Evolutionary conservation across 2,329 filamentous ascomycete genomes (phyloP), one percentile per base, ranked within the genome.

Genomic region (Fusarium sp.): DNA sequence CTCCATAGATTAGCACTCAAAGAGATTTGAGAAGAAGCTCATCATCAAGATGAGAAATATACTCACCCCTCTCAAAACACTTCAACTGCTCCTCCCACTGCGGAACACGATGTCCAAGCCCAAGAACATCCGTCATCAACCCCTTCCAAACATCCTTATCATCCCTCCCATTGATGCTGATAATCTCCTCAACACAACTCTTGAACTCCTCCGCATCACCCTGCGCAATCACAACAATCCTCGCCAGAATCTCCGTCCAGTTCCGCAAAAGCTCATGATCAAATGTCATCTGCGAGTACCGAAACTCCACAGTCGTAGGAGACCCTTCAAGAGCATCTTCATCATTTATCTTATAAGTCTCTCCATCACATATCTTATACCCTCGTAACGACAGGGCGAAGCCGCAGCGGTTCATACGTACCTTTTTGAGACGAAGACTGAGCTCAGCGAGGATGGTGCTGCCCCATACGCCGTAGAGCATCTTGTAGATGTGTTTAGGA

Each of bases 241-340:
- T 56, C 5, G 64, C 51, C 3, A 71, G 55, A 14, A 80, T 32
- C 18, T 77, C 71, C 1, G 52, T 52, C 78, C 78, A 80, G 42
- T 72, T 74, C 3, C 60, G 59, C 5, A 80, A 45, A 13, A 78
- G 69, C 13, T 22, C 51, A 8, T 62, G 56, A 30, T 79, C 73
- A 44, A 80, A 80, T 17, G 69, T 77, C 73, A 76, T 76, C n/a
- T 78, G 78, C 3, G 77, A 62, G 12, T 80, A 77, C 1, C 74
- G 66, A 36, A 80, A 79, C 52, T 78, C 78, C 6, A 78, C 38
- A 1, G 78, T 80, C 10, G 72, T 66, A 9, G 65, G 63, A 5
- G 67, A 56, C 1, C 52, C 38, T 30, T 77, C 74, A 6, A 69
- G 28, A 34, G 32, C 1, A 34, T 34, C 32, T 34, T 34, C 32